Evolutionary conservation across 805 yeast species (phyloP).

Genomic region (Lachancea kluyveri): DNA sequence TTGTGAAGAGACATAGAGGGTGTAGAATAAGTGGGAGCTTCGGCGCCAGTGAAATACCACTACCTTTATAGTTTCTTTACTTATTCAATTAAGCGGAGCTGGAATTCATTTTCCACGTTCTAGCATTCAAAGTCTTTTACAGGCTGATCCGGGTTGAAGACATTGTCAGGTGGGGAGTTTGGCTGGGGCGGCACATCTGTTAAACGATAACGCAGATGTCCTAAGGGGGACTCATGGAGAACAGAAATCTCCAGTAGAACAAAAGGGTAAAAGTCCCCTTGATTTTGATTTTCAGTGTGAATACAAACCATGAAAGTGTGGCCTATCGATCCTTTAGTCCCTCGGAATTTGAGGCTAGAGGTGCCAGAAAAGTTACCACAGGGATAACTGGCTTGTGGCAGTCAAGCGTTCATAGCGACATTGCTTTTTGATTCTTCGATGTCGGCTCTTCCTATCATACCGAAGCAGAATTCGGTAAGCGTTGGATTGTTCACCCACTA

Average conservation of each 20-base stretch:
- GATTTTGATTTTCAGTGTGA: slow-evolving; percentile 43
- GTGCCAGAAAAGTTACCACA: slow-evolving; percentile 40
- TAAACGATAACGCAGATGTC: slow-evolving; percentile 43
- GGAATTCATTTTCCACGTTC: slow-evolving; percentile 33
- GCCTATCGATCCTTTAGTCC: slow-evolving; percentile 45
- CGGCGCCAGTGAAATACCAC: slow-evolving; percentile 41
- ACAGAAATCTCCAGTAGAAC: slow-evolving; percentile 43
- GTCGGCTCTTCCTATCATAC: slow-evolving; percentile 47
- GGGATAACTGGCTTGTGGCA: slow-evolving; percentile 42
- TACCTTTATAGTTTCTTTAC: slow-evolving; percentile 34
- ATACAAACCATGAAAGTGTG: slow-evolving; percentile 43
- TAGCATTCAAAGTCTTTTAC: slow-evolving; percentile 31
- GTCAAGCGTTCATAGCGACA: slow-evolving; percentile 44
- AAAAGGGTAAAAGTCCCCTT: slow-evolving; percentile 42
- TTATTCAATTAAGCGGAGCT: slow-evolving; percentile 36
- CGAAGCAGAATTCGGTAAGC: slow-evolving; percentile 43
- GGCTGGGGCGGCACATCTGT: slow-evolving; percentile 44
- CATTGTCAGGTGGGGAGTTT: slow-evolving; percentile 41
- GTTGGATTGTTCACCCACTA: slow-evolving; percentile 44
- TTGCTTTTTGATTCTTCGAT: slow-evolving; percentile 43
- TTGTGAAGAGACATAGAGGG: slow-evolving; percentile 34
- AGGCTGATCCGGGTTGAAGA: slow-evolving; percentile 32
- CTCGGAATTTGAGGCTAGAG: slow-evolving; percentile 41
- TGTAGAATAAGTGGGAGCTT: slow-evolving; percentile 40
- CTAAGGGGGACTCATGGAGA: slow-evolving; percentile 42